Percentiles rank a stretch among this genome's conserved stretches.
These are phyloP conservation scores for Rhizopus sp. DNA, from an alignment of 371 early-diverging fungal species.

Conservation along the genomic window DNA sequence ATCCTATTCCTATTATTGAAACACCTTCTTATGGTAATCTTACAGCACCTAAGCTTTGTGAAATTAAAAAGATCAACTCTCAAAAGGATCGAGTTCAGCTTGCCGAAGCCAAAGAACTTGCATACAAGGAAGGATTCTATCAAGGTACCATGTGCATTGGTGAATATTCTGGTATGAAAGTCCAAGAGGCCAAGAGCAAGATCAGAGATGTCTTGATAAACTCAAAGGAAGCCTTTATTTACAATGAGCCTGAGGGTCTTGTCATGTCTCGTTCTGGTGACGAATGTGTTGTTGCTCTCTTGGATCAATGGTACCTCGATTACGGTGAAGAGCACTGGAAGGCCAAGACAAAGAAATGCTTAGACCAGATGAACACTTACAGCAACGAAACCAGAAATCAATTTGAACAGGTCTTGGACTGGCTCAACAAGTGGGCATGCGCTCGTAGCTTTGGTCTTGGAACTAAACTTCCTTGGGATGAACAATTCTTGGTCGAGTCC, in stretches of 20 bases:
- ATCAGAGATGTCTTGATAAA: constrained; percentile 80
- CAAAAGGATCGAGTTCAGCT: constrained; percentile 94
- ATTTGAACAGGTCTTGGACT: constrained; percentile 89
- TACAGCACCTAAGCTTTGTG: constrained; percentile 81
- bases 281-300: constrained; percentile 97
- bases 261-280: constrained; percentile 98
- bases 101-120: constrained; percentile 92
- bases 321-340: constrained; percentile 97
- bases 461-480: constrained; percentile 97
- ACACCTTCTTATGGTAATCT: constrained; percentile 89
- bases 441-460: constrained; percentile 98
- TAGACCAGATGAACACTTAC: constrained; percentile 87
- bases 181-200: constrained; percentile 91
- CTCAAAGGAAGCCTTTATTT: constrained; percentile 77
- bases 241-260: constrained; percentile 96
- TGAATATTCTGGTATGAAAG: constrained; percentile 77
- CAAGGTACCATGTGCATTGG: constrained; percentile 89
- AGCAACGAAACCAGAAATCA: constrained; percentile 87
- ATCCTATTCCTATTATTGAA: constrained; percentile 84
- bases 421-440: constrained; percentile 99
- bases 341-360: constrained; percentile 74
- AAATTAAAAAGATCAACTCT: constrained; percentile 90
- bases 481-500: constrained; percentile 97
- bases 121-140: constrained; percentile 98
- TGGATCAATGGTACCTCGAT: constrained; percentile 99